phyloP scores from a whole-genome alignment of 2,329 filamentous ascomycete genomes.

The Penicillium brevicompactum region DNA sequence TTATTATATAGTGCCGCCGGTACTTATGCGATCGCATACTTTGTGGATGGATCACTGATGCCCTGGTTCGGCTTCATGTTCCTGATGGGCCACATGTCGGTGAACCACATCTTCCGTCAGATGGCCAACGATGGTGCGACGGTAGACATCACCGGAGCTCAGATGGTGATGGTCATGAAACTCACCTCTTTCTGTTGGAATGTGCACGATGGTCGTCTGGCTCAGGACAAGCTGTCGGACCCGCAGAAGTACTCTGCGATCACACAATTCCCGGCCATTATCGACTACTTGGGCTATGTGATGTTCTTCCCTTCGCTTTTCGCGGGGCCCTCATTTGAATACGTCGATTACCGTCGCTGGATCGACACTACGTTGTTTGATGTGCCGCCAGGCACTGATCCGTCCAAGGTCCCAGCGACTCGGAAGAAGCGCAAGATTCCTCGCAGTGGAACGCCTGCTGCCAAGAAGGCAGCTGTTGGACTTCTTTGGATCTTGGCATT shows the following conservation, averaged over 20 bases:
- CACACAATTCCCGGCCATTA: slow-evolving; percentile 68
- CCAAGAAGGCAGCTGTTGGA: slow-evolving; percentile 72
- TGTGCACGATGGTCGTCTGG: slow-evolving; percentile 84
- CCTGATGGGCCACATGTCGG: slow-evolving; percentile 91
- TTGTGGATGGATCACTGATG: slow-evolving; percentile 87
- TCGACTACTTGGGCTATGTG: slow-evolving; percentile 88
- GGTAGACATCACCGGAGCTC: slow-evolving; percentile 88
- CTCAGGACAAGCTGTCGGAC: slow-evolving; percentile 77
- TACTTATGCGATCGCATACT: slow-evolving; percentile 81
- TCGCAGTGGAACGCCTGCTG: slow-evolving; percentile 81
- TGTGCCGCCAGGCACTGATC: slow-evolving; percentile 76
- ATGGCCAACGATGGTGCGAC: slow-evolving; percentile 63
- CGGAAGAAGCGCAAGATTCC: slow-evolving; percentile 91
- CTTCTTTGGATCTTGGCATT: slow-evolving; percentile 79
- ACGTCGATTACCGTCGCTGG: slow-evolving; percentile 87
- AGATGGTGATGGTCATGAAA: slow-evolving; percentile 99
- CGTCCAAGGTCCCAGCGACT: slow-evolving; percentile 79
- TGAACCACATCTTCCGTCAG: slow-evolving; percentile 85
- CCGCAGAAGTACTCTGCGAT: slow-evolving; percentile 83
- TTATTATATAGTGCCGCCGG: slow-evolving; percentile 76
- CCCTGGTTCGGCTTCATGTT: slow-evolving; percentile 95
- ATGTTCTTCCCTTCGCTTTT: slow-evolving; percentile 93
- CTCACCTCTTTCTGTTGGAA: slow-evolving; percentile 97
- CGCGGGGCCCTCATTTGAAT: slow-evolving; percentile 91
- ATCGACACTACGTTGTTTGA: slow-evolving; percentile 95